Base-by-base conservation (phyloP, 352 stramenopile species). In the Pythium rishiriense region DNA sequence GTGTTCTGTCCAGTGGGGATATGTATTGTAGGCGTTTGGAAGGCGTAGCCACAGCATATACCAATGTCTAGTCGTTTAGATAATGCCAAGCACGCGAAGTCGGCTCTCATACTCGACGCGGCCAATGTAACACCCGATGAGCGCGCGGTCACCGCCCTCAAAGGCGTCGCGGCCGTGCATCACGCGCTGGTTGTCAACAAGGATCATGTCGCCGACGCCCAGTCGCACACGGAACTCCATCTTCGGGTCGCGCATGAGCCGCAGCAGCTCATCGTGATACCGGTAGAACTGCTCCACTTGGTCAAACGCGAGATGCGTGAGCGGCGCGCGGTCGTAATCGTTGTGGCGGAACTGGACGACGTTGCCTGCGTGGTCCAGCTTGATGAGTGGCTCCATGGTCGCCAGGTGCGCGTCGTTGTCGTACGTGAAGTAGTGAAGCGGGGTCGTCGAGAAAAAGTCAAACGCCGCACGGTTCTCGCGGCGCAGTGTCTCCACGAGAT, bases 111-210 rank as follows among this genome's bases (percentile, higher is more conserved):
- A 96, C 67, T 95, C 86, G 50, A 73, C 93, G 48, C 78, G 82
- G 26, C 87, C 86, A 56, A 96, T 95, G 79, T 96, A 96, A 69
- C 88, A 94, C 19, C 88, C 88, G 55, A 96, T 87, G 33, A 96
- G 75, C 33, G 85, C 85, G 26, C 88, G 81, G 11, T 91, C 82
- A 37, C 83, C 80, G 33, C 87, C 86, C 9, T 83, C 62, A 61
- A 96, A 96, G 15, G 85, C 85, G 41, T 90, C 68, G 29, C 87
- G 87, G 10, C 81, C 87, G 59, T 96, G 88, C 74, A 93, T 80
- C 41, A 96, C 86, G 28, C 88, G 85, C 43, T 94, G 85, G 72
- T 96, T 96, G 69, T 96, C 86, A 15, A 96, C 83, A 17, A 96
- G 60, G 41, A 94, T 80, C 84, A 94, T 94, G 26, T 94, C 75